A percentile compares a stretch with the other conserved stretches of the same genome.
These are phyloP conservation scores for Penicillium nucicola DNA, from an alignment of 495 filamentous ascomycete genomes.

Conservation along the genomic window DNA sequence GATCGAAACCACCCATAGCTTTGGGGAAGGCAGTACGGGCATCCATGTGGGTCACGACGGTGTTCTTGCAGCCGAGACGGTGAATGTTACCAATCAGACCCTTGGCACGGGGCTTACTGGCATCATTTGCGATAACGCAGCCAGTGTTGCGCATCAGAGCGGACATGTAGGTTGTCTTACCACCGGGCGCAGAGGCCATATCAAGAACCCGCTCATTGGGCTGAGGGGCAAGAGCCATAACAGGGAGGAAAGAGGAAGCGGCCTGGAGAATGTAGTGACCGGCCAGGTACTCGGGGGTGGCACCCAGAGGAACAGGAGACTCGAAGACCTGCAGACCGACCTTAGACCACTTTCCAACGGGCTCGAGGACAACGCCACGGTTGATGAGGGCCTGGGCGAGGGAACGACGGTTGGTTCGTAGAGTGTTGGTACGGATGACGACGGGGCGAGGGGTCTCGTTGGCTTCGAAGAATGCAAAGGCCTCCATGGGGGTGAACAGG, in stretches of 20 bases:
- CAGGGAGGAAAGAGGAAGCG: constrained; percentile 93
- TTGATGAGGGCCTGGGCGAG: constrained; percentile 95
- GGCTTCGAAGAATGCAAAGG: constrained; percentile 97
- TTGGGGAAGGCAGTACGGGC: constrained; percentile 83
- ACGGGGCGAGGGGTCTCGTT: constrained; percentile 92
- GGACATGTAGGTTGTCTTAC: constrained; percentile 95
- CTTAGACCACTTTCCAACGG: constrained; percentile 98
- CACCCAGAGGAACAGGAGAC: constrained; percentile 88
- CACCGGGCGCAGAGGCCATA: constrained; percentile 97
- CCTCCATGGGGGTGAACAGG: constrained; percentile 89
- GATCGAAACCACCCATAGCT: constrained; percentile 92
- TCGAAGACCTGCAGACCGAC: constrained; percentile 96
- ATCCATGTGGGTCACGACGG: constrained; percentile 91
- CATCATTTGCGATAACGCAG: constrained; percentile 93
- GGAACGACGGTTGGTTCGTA: constrained; percentile 86
- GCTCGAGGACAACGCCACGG: constrained; percentile 92
- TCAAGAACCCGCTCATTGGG: constrained; percentile 85
- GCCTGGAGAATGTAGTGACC: constrained; percentile 98
- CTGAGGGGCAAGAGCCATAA: constrained; percentile 95
- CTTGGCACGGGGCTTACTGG: constrained; percentile 87
- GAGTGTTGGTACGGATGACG: constrained; percentile 88
- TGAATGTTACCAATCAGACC: constrained; percentile 98
- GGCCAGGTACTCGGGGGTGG: constrained; percentile 94
- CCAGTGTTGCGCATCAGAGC: constrained; percentile 99
- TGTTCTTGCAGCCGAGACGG: constrained; percentile 89